Conservation (phyloP, 768 basidiomycete genomes). For the Xerocomus spinulosus region DNA sequence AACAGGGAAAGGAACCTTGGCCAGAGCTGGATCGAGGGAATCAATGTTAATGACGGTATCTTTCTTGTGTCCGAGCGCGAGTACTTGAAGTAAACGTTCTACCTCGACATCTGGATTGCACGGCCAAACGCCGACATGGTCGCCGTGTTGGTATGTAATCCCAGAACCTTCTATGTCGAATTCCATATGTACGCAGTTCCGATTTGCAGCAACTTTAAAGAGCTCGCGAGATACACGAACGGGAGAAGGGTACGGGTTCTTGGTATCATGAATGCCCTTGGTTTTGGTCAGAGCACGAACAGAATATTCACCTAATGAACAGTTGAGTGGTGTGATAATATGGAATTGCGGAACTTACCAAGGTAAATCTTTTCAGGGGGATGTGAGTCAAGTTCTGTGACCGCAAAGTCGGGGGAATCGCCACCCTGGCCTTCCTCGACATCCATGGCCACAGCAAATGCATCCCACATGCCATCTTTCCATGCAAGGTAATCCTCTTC, state of each 20-base stretch:
- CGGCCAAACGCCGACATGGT: slow-evolving; percentile 98
- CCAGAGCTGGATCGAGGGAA: slow-evolving; percentile 95
- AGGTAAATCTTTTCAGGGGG: slow-evolving; percentile 89
- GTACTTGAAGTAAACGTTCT: slow-evolving; percentile 76
- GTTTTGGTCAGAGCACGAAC: slow-evolving; percentile 90
- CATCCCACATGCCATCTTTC: slow-evolving; percentile 98
- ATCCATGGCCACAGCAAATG: slow-evolving; percentile 73
- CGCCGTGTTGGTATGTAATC: slow-evolving; percentile 98
- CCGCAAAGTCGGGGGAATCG: slow-evolving; percentile 90
- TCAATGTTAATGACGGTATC: slow-evolving; percentile 87
- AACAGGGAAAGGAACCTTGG: slow-evolving; percentile 98
- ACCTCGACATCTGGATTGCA: slow-evolving; percentile 91
- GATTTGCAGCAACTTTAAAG: slow-evolving; percentile 64
- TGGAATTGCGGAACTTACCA: slow-evolving; percentile 45
- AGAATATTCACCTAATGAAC: slow-evolving; percentile 76
- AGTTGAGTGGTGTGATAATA: not conserved
- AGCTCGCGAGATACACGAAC: slow-evolving; percentile 76
- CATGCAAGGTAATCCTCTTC: slow-evolving; percentile 99
- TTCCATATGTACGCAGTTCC: slow-evolving; percentile 94
- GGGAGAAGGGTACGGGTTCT: slow-evolving; percentile 93
- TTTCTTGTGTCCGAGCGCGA: slow-evolving; percentile 79
- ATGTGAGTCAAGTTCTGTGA: slow-evolving; percentile 74
- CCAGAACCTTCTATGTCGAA: slow-evolving; percentile 92
- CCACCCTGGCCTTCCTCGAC: slow-evolving; percentile 97
- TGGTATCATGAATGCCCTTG: slow-evolving; percentile 95